A percentile compares a stretch with the other conserved stretches of the same genome.
These are phyloP conservation scores for Acer saccharum DNA, from an alignment of 345 rosid species.

Conservation along the genomic window DNA sequence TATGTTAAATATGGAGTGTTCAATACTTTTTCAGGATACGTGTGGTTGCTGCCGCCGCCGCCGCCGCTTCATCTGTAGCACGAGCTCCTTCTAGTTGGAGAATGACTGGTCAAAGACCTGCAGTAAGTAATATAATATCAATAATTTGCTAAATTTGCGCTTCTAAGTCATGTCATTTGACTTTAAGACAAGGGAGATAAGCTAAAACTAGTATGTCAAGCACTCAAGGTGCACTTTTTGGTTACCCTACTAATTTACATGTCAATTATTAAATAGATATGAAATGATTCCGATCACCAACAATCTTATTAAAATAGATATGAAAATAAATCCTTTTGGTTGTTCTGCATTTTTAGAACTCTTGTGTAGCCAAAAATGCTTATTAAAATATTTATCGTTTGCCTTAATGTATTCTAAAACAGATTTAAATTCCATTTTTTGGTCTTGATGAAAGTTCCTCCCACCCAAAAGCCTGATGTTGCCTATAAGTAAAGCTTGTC, in stretches of 20 bases:
- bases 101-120: conserved; percentile 35
- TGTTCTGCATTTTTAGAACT: not conserved
- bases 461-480: not conserved
- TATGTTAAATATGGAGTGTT: not conserved
- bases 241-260: not conserved
- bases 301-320: too few relatives aligned
- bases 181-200: not conserved
- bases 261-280: not conserved
- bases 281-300: not conserved
- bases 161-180: not conserved
- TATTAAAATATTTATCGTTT: not conserved
- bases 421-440: too few relatives aligned
- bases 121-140: conserved; percentile 31
- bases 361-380: not conserved
- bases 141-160: conserved; percentile 2
- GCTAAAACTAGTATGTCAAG: not conserved
- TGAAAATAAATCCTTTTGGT: not conserved
- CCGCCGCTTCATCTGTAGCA: conserved; percentile 57
- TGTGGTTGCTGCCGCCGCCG: conserved; percentile 65
- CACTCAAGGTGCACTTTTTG: not conserved
- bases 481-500: not conserved
- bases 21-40: conserved; percentile 51
- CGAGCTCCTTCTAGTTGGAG: conserved; percentile 50
- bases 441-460: not conserved
- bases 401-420: not conserved